A percentile compares a stretch with the other conserved stretches of the same genome.
phyloP scores from a whole-genome alignment of 495 filamentous ascomycete species.

The Poronia punctata region DNA sequence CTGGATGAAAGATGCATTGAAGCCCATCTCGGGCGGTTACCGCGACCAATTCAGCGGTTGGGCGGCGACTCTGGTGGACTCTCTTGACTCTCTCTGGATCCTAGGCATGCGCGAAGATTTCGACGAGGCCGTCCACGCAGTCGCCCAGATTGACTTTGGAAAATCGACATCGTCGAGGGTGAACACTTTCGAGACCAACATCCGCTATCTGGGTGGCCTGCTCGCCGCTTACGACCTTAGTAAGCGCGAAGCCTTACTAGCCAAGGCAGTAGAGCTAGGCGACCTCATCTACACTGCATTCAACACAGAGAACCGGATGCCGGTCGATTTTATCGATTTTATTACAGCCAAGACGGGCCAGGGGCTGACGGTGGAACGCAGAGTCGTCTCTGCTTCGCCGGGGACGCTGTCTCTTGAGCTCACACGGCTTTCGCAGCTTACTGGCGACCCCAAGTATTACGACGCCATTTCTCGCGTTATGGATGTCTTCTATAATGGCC shows the following conservation, averaged over 20 bases:
- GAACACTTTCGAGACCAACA: conserved; percentile 77
- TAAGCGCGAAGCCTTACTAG: conserved; percentile 60
- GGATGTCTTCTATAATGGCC: conserved; percentile 64
- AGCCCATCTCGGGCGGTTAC: conserved; percentile 52
- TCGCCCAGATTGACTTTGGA: conserved; percentile 72
- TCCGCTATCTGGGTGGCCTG: conserved; percentile 74
- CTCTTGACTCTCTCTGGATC: conserved; percentile 85
- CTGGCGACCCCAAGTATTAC: conserved; percentile 80
- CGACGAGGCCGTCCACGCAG: conserved; percentile 65
- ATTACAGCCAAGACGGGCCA: conserved; percentile 35
- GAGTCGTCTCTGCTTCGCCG: conserved; percentile 29
- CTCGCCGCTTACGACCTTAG: conserved; percentile 73
- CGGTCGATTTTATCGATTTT: conserved; percentile 52
- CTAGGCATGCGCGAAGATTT: conserved; percentile 83
- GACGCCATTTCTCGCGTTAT: conserved; percentile 80
- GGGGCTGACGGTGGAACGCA: conserved; percentile 25
- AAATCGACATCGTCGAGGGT: conserved; percentile 51
- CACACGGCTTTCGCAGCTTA: conserved; percentile 78
- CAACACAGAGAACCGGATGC: conserved; percentile 87
- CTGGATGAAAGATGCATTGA: conserved; percentile 73
- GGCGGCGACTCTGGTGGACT: conserved; percentile 85
- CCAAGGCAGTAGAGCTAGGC: conserved; percentile 76
- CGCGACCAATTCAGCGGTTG: conserved; percentile 78
- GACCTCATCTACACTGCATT: conserved; percentile 80
- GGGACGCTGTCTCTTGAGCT: conserved; percentile 73